Evolutionary conservation across 2,329 filamentous ascomycete genomes (phyloP).

Genomic region (Alternaria viburni): DNA sequence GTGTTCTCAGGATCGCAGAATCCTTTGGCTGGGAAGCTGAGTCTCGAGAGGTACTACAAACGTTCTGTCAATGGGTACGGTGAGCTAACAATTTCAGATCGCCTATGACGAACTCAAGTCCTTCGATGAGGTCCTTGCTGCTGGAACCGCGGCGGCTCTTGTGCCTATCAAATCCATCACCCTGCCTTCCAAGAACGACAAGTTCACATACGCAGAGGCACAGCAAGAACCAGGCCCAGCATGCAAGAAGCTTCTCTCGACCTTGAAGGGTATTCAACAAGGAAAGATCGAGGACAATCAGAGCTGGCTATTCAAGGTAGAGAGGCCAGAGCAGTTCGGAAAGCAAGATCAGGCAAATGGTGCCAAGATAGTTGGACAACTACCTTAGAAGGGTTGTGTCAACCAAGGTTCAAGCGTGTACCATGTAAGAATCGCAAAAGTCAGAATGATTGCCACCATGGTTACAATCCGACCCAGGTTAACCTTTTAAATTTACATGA

Average conservation of each 20-base stretch:
- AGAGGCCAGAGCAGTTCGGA: conserved; percentile 48
- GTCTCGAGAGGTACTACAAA: conserved; percentile 65
- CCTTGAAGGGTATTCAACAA: conserved; percentile 84
- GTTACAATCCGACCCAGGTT: neutral
- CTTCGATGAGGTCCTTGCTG: conserved; percentile 85
- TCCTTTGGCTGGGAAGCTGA: conserved; percentile 87
- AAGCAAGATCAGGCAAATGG: conserved; percentile 23
- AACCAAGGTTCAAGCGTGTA: neutral
- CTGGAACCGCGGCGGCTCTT: conserved; percentile 87
- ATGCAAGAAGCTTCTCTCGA: conserved; percentile 73
- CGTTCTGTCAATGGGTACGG: neutral
- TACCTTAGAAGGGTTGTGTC: conserved; percentile 29
- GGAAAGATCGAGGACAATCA: conserved; percentile 80
- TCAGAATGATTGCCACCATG: neutral
- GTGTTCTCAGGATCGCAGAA: conserved; percentile 75
- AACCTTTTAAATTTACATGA: neutral
- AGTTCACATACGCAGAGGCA: conserved; percentile 61
- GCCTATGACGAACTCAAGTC: conserved; percentile 66
- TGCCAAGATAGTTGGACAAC: conserved; percentile 42
- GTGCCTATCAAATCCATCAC: conserved; percentile 94
- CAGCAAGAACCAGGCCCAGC: conserved; percentile 75
- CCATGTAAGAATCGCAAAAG: neutral
- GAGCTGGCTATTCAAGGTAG: conserved; percentile 68
- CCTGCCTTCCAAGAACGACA: conserved; percentile 64
- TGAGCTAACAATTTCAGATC: conserved; percentile 56